Evolutionary conservation across 169 alveolate species (phyloP).

Genomic region (Cryptosporidium baileyi): DNA sequence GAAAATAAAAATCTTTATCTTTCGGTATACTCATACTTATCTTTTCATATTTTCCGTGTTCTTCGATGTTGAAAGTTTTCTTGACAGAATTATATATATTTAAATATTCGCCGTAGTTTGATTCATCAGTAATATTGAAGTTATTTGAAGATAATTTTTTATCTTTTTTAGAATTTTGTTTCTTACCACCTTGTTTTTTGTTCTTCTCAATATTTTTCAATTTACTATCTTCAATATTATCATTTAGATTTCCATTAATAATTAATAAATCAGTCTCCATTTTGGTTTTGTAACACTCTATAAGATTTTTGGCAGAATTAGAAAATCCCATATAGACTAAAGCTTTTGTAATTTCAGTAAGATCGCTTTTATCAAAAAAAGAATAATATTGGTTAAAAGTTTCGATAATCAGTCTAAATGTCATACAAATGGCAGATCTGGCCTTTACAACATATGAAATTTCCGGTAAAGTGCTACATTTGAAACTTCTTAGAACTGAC

Average conservation of each 20-base stretch:
- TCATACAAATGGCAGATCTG: conserved; percentile 59
- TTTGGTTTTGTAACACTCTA: conserved; percentile 14
- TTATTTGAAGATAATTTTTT: conserved; percentile 3
- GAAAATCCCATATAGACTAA: conserved; percentile 1
- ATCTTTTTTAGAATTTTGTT: not conserved
- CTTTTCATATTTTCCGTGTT: conserved; percentile 12
- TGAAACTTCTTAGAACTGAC: conserved; percentile 50
- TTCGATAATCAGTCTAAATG: conserved; percentile 48
- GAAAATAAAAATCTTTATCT: conserved; percentile 51
- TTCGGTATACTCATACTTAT: not conserved
- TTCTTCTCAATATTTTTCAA: not conserved
- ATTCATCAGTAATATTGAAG: conserved; percentile 31
- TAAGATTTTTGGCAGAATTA: conserved; percentile 16
- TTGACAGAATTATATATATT: conserved; percentile 3
- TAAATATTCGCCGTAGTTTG: conserved; percentile 17
- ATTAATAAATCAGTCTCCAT: conserved; percentile 28
- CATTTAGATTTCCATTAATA: not conserved
- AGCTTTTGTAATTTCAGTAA: conserved; percentile 11
- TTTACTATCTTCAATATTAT: not conserved
- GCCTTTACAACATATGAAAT: conserved; percentile 38
- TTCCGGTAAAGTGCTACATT: conserved; percentile 64
- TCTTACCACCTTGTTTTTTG: not conserved
- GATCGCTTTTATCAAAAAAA: conserved; percentile 20
- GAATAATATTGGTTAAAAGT: conserved; percentile 36
- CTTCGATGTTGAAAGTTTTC: conserved; percentile 29